Percentiles rank a stretch among this genome's conserved stretches.
phyloP scores from a whole-genome alignment of 192 early-diverging fungal genomes.

The Coemansia sp. region DNA sequence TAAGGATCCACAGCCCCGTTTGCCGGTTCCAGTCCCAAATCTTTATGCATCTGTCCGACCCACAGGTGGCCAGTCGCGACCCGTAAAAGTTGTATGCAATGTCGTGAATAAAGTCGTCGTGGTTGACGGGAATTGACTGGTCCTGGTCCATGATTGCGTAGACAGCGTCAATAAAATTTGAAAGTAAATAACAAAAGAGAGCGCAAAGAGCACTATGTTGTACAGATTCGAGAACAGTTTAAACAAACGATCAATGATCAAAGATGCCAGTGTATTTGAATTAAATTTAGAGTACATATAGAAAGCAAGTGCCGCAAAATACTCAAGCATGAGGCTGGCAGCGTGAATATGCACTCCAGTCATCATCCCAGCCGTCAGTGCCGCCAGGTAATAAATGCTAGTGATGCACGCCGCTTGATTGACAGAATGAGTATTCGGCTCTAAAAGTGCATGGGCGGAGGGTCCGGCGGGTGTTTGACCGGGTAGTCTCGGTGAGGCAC shows the following conservation, averaged over 20 bases:
- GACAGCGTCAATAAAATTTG: background rate
- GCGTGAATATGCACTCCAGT: no score
- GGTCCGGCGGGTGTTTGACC: conserved; percentile 54
- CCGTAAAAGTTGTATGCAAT: conserved; percentile 92
- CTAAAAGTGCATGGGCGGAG: conserved; percentile 36
- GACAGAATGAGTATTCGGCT: background rate
- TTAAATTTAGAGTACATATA: no score
- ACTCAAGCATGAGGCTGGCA: no score
- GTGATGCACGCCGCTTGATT: background rate
- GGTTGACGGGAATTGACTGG: conserved; percentile 53
- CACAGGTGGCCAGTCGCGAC: conserved; percentile 83
- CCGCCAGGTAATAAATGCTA: background rate
- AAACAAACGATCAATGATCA: background rate
- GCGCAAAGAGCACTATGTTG: background rate
- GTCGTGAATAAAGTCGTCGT: conserved; percentile 92
- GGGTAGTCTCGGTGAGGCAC: conserved; percentile 48
- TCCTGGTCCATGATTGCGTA: conserved; percentile 40
- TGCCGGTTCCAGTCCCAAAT: conserved; percentile 84
- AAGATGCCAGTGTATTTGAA: no score
- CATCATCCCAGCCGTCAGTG: background rate
- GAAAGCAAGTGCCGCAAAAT: no score
- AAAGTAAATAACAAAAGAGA: background rate
- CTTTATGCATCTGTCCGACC: conserved; percentile 92
- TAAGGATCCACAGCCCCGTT: conserved; percentile 70
- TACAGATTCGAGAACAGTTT: no score